Conservation (phyloP, 257 asterid genomes). For the Solanum raphanifolium region DNA sequence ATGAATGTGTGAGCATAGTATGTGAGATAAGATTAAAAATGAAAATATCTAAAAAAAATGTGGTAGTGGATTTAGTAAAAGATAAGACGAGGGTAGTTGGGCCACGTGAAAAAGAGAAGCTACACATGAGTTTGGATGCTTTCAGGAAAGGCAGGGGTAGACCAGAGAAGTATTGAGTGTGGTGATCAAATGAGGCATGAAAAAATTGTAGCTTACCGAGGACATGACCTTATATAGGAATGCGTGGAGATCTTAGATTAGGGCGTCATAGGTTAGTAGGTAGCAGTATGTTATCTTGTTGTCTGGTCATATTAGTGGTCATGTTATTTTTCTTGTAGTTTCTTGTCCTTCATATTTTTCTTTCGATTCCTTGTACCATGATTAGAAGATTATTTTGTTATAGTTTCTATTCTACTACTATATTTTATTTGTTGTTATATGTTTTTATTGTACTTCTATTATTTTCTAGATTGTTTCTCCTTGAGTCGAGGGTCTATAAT, state of each 20-base stretch:
- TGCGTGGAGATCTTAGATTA: background rate
- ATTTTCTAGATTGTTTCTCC: background rate
- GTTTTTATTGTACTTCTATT: background rate
- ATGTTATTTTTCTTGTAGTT: background rate
- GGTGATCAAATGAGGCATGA: background rate
- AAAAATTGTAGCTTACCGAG: background rate
- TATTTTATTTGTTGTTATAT: too few species aligned
- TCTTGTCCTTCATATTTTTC: background rate
- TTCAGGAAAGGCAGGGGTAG: background rate
- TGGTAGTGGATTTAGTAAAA: background rate
- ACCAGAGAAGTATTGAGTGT: background rate
- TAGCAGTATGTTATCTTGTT: background rate
- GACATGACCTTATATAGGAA: background rate
- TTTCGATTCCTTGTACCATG: background rate
- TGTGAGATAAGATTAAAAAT: background rate
- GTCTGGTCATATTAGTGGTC: background rate
- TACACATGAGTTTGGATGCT: background rate
- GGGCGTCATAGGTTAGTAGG: background rate
- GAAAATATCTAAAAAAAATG: background rate
- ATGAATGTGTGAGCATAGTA: background rate
- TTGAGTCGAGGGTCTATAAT: background rate
- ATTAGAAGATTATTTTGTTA: background rate
- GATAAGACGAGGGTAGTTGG: background rate
- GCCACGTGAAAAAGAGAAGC: background rate
- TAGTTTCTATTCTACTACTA: background rate